Conservation (phyloP, 257 asterid species). For the Nicotiana knightiana region DNA sequence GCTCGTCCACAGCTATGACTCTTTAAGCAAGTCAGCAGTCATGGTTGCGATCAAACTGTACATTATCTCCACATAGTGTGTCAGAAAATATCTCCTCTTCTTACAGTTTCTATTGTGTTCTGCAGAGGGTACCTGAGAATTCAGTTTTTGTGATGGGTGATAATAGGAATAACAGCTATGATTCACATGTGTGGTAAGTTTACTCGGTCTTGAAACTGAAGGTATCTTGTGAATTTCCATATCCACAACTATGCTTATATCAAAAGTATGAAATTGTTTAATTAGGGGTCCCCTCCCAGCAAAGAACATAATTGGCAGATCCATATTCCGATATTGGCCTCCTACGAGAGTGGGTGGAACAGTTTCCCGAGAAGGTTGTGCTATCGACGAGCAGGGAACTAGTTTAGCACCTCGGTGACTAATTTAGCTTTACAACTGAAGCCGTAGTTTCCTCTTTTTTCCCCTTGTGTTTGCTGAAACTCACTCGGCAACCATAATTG, state of each 20-base stretch:
- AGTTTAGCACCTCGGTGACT: slow-evolving; percentile 33
- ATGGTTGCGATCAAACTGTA: background rate
- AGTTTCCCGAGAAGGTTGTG: slow-evolving; percentile 52
- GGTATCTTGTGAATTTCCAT: background rate
- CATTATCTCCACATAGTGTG: background rate
- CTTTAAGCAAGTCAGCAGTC: too few relatives aligned
- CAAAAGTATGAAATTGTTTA: background rate
- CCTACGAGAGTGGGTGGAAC: slow-evolving; percentile 68
- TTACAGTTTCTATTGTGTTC: slow-evolving; percentile 2
- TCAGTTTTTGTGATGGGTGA: slow-evolving; percentile 92
- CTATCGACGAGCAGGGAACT: slow-evolving; percentile 29
- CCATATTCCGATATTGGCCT: slow-evolving; percentile 89
- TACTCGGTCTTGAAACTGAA: slow-evolving; percentile 13
- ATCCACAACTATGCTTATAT: background rate
- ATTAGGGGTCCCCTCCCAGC: slow-evolving; percentile 87
- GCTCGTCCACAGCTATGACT: background rate
- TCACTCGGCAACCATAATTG: too few relatives aligned
- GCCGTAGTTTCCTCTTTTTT: too few relatives aligned
- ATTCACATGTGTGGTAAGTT: slow-evolving; percentile 86
- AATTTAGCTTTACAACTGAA: too few relatives aligned
- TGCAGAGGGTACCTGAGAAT: slow-evolving; percentile 83
- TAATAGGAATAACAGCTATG: slow-evolving; percentile 90
- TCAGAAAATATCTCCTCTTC: background rate
- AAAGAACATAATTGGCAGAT: slow-evolving; percentile 78
- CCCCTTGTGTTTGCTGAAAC: too few relatives aligned